Conservation (phyloP, 345 rosid genomes). For the Eucalyptus microcorys region DNA sequence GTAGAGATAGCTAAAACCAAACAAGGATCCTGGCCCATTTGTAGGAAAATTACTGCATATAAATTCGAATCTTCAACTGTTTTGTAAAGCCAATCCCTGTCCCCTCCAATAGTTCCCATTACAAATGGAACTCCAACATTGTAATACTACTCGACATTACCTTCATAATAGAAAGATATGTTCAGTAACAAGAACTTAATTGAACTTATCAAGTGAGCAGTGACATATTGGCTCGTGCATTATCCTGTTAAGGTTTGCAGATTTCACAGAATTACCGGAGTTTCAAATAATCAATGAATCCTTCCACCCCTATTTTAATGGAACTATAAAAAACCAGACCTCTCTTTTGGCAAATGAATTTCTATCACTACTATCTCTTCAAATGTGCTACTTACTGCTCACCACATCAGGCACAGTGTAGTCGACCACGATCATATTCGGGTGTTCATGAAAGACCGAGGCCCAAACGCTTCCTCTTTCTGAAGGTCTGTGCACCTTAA, state of each 20-base stretch:
- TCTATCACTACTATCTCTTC: not conserved
- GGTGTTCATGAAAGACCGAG: constrained; percentile 39
- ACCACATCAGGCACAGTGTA: constrained; percentile 71
- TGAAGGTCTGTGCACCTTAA: constrained; percentile 56
- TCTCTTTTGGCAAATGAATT: too few relatives aligned
- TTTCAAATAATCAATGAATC: too few relatives aligned
- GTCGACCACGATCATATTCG: constrained; percentile 69
- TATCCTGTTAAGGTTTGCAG: too few relatives aligned
- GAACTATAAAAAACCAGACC: too few relatives aligned
- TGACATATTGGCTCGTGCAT: too few relatives aligned
- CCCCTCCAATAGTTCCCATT: constrained; percentile 97
- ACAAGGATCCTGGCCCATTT: constrained; percentile 46
- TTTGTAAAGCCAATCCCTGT: constrained; percentile 47
- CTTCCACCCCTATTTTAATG: too few relatives aligned
- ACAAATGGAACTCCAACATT: constrained; percentile 96
- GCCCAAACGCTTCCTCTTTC: constrained; percentile 59
- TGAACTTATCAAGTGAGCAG: too few relatives aligned
- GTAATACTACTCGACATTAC: constrained; percentile 66
- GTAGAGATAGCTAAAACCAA: not conserved
- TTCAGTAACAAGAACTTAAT: too few relatives aligned
- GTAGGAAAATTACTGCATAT: constrained; percentile 91
- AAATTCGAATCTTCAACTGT: constrained; percentile 57
- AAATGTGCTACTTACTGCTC: constrained; percentile 35
- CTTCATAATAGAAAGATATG: constrained; percentile 13
- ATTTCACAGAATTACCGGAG: too few relatives aligned